These are phyloP conservation scores for Urostyla sp. DNA, from an alignment of 73 alveolate species.

Conservation along the genomic window DNA sequence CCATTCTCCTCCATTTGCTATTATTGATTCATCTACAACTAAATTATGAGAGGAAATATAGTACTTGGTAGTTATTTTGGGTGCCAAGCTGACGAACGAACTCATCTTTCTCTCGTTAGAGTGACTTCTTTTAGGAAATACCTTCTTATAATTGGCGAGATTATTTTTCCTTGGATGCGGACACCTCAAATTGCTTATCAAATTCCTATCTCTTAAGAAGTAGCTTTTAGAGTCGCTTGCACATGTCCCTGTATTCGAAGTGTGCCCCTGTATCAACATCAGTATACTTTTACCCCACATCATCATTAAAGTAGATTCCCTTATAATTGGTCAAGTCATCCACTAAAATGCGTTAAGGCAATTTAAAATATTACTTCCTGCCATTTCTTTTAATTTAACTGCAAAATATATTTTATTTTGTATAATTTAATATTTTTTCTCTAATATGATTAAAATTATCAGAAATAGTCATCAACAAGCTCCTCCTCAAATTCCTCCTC, in stretches of 20 bases:
- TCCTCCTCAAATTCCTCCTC: too few relatives aligned
- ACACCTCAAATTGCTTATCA: background rate
- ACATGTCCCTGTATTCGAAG: constrained; percentile 45
- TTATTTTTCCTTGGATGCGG: background rate
- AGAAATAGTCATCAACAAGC: too few relatives aligned
- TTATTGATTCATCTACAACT: background rate
- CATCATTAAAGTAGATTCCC: constrained; percentile 60
- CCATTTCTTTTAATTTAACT: too few relatives aligned
- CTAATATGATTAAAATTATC: too few relatives aligned
- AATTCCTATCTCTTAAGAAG: background rate
- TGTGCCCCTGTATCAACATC: constrained; percentile 70
- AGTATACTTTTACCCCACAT: constrained; percentile 45
- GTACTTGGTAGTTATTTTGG: background rate
- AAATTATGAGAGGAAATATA: background rate
- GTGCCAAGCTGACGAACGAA: background rate
- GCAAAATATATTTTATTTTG: too few relatives aligned
- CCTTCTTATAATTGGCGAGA: constrained; percentile 1
- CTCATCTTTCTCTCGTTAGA: constrained; percentile 17
- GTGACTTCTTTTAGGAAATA: background rate
- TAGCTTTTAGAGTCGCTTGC: constrained; percentile 22
- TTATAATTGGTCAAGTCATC: constrained; percentile 39
- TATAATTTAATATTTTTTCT: too few relatives aligned
- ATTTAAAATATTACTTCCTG: too few relatives aligned
- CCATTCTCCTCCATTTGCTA: background rate
- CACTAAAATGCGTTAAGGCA: too few relatives aligned